Base-by-base conservation (phyloP, 2,329 filamentous ascomycete genomes). In the Claviceps sp. region DNA sequence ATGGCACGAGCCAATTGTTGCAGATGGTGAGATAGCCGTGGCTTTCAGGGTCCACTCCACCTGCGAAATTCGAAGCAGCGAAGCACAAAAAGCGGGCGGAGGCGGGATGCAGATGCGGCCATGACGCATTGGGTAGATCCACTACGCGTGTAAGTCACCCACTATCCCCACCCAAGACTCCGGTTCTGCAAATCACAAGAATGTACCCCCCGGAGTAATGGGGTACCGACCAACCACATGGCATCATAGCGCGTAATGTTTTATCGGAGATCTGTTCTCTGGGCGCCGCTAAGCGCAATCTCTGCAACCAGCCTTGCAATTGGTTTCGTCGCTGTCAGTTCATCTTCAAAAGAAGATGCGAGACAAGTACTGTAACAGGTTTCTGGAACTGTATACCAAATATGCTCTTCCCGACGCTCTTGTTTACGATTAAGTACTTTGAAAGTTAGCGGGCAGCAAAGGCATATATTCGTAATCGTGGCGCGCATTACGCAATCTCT, bases 401-500 rank as follows among this genome's bases (percentile, higher is more conserved):
- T 9, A 1, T 11, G 30, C 30, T 34, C 30, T 34, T 34, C 8
- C 9, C 9, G 9, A 34, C 30, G 30, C 3, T 11, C 30, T 11
- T 34, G 9, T 34, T 22, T 24, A 24, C 42, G 3, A 14, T 14
- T 6, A 24, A 20, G 41, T 43, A 22, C 14, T 11, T 24, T 44
- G 2, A 20, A 20, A 42, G 40, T 18, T 2, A 42, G 40, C 18
- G 8, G 3, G 14, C 30, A 20, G 30, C 30, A 34, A 34, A 11
- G 30, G 9, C 30, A 11, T 11, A 11, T 30, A 3, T 34, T 34
- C 30, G 30, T 11, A 52, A 52, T 44, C 37, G 24, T 46, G 9
- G 26, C 40, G 44, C 37, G 9, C 18, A 52, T 48, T 40, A 52
- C 50, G 50, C 50, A 47, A 51, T 51, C 20, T 24, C 24, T 30